phyloP scores from a whole-genome alignment of 1,284 basidiomycete species.

The Ceratobasidium sp. region DNA sequence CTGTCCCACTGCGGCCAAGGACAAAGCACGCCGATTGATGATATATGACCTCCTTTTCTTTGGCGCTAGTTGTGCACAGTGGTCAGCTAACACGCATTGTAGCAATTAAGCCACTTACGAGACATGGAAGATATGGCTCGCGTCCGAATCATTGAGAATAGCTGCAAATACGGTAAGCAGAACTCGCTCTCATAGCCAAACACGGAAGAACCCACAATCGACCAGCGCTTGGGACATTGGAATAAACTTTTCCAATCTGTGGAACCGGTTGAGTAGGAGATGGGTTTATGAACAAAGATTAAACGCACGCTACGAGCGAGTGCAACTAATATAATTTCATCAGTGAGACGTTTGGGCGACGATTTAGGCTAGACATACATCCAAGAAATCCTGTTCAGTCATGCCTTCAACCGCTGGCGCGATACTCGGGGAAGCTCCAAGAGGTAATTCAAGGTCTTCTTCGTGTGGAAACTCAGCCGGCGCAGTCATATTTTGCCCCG shows the following conservation, averaged over 20 bases:
- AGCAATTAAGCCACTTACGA: conserved; percentile 60
- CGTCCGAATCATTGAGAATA: conserved; percentile 59
- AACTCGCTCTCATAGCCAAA: conserved; percentile 53
- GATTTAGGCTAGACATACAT: conserved; percentile 55
- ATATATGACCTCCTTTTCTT: conserved; percentile 72
- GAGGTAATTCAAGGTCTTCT: not conserved
- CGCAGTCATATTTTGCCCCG: conserved; percentile 45
- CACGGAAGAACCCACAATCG: conserved; percentile 60
- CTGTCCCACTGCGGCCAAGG: conserved; percentile 78
- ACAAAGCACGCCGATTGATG: conserved; percentile 74
- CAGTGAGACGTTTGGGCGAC: not conserved
- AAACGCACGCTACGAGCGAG: conserved; percentile 58
- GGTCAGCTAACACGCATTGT: conserved; percentile 49
- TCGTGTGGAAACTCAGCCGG: conserved; percentile 44
- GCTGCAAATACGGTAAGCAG: conserved; percentile 54
- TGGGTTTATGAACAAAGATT: no score
- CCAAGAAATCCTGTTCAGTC: conserved; percentile 61
- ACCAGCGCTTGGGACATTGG: conserved; percentile 70
- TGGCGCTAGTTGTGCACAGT: conserved; percentile 15
- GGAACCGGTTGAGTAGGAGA: not conserved
- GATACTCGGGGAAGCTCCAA: not conserved
- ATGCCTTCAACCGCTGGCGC: conserved; percentile 52
- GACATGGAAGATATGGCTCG: conserved; percentile 68
- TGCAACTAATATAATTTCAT: conserved; percentile 61
- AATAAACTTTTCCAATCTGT: conserved; percentile 74